Evolutionary conservation across 495 filamentous ascomycete genomes (phyloP).

Genomic region (Bryoglossum gracile): DNA sequence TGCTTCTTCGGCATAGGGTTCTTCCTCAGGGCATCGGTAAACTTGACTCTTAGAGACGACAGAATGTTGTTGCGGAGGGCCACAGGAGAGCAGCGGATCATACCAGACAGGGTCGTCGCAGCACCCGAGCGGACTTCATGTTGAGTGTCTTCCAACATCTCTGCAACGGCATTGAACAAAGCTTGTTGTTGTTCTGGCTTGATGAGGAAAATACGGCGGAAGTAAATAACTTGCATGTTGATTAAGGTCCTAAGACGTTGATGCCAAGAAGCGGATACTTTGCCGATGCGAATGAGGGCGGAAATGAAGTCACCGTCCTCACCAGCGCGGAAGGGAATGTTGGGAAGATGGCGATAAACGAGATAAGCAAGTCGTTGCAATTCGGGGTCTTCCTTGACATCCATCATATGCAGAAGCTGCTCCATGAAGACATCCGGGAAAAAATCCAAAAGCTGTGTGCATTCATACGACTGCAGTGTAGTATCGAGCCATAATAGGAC

Average conservation of each 20-base stretch:
- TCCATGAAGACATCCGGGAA: conserved; percentile 85
- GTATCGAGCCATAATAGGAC: conserved; percentile 92
- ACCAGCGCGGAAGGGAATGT: conserved; percentile 85
- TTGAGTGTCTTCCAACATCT: conserved; percentile 88
- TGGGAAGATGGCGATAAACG: conserved; percentile 93
- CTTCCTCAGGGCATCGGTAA: conserved; percentile 63
- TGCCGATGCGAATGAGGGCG: conserved; percentile 82
- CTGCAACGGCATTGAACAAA: conserved; percentile 83
- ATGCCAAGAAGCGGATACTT: conserved; percentile 84
- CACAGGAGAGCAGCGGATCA: conserved; percentile 95
- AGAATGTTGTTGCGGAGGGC: conserved; percentile 71
- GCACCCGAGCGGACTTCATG: conserved; percentile 94
- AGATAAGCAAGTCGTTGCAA: conserved; percentile 92
- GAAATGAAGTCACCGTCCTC: conserved; percentile 78
- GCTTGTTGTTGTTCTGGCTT: conserved; percentile 63
- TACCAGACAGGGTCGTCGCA: conserved; percentile 83
- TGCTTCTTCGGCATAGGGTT: conserved; percentile 82
- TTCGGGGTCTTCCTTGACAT: conserved; percentile 97
- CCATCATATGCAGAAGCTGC: conserved; percentile 98
- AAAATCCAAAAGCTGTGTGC: conserved; percentile 83
- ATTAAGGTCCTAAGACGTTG: conserved; percentile 94
- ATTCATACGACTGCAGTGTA: conserved; percentile 85
- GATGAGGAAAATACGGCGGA: conserved; percentile 93
- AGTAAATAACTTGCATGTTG: conserved; percentile 99
- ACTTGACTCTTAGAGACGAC: conserved; percentile 63